Evolutionary conservation across 2,329 filamentous ascomycete species (phyloP).

Genomic region (Stylonectria norvegica): DNA sequence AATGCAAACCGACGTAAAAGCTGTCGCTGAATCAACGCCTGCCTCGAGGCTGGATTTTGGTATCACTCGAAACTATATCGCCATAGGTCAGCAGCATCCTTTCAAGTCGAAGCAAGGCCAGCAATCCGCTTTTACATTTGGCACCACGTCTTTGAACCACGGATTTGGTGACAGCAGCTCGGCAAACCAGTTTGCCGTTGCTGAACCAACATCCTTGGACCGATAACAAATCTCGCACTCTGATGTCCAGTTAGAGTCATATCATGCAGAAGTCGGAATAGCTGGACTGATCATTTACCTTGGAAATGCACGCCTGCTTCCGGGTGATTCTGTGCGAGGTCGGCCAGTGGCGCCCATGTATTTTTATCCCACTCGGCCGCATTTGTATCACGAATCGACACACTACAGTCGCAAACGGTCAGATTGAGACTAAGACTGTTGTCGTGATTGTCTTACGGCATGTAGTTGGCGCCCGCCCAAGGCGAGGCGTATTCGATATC

Average conservation of each 20-base stretch:
- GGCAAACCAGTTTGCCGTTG: constrained; percentile 4
- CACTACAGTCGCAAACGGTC: background rate
- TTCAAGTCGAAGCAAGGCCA: too few species aligned
- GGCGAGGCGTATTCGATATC: constrained; percentile 79
- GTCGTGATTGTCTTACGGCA: background rate
- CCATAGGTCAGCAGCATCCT: too few species aligned
- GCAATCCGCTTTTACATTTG: background rate
- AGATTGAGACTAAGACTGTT: background rate
- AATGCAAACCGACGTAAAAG: constrained; percentile 48
- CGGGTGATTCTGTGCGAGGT: constrained; percentile 3
- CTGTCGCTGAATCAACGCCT: background rate
- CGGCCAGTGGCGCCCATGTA: background rate
- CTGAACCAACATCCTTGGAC: constrained; percentile 2
- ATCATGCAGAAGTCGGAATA: too few species aligned
- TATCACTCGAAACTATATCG: background rate
- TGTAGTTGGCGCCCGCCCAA: constrained; percentile 66
- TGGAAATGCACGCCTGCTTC: constrained; percentile 11
- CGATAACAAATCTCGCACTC: constrained; percentile 4
- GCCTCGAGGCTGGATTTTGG: background rate
- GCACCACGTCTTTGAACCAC: constrained; percentile 4
- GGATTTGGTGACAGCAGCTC: constrained; percentile 1
- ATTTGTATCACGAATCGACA: background rate
- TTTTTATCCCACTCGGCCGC: background rate
- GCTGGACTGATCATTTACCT: constrained; percentile 1
- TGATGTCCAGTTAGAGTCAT: background rate